Evolutionary conservation across 2,329 filamentous ascomycete genomes (phyloP).

Genomic region (Aspergillus sclerotialis): DNA sequence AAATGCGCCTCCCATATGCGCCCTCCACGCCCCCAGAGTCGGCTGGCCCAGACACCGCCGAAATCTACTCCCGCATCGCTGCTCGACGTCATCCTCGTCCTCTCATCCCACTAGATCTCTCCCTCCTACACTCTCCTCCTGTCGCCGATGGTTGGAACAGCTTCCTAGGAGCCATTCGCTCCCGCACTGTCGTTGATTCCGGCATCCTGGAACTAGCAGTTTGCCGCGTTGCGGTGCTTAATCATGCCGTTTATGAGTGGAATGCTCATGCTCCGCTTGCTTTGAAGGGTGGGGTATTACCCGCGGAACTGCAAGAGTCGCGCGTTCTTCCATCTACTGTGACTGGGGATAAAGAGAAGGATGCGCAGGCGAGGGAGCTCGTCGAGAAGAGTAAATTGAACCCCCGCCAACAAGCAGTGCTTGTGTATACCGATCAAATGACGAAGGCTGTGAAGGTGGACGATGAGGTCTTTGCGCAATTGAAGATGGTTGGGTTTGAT

Average conservation of each 20-base stretch:
- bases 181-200: slow-evolving; percentile 40
- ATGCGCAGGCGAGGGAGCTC: slow-evolving; percentile 36
- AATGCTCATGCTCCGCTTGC: slow-evolving; percentile 66
- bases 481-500: slow-evolving; percentile 54
- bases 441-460: slow-evolving; percentile 63
- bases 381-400: slow-evolving; percentile 37
- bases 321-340: slow-evolving; percentile 48
- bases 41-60: slow-evolving; percentile 21
- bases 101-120: slow-evolving; percentile 67
- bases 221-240: slow-evolving; percentile 71
- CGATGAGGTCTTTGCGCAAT: slow-evolving; percentile 58
- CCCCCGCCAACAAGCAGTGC: slow-evolving; percentile 58
- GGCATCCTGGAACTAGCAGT: slow-evolving; percentile 68
- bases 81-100: slow-evolving; percentile 62
- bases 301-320: slow-evolving; percentile 43
- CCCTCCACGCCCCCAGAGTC: slow-evolving; percentile 16
- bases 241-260: slow-evolving; percentile 81
- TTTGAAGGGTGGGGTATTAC: slow-evolving; percentile 28
- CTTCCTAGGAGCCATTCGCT: slow-evolving; percentile 50
- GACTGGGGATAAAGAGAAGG: slow-evolving; percentile 12
- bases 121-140: slow-evolving; percentile 65
- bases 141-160: slow-evolving; percentile 65
- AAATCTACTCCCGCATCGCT: slow-evolving; percentile 56
- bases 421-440: slow-evolving; percentile 76
- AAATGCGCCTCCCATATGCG: slow-evolving; percentile 33